Percentiles rank a stretch among this genome's conserved stretches.
Conservation (phyloP, 2,329 filamentous ascomycete genomes). For the Fusarium pseudograminearum region DNA sequence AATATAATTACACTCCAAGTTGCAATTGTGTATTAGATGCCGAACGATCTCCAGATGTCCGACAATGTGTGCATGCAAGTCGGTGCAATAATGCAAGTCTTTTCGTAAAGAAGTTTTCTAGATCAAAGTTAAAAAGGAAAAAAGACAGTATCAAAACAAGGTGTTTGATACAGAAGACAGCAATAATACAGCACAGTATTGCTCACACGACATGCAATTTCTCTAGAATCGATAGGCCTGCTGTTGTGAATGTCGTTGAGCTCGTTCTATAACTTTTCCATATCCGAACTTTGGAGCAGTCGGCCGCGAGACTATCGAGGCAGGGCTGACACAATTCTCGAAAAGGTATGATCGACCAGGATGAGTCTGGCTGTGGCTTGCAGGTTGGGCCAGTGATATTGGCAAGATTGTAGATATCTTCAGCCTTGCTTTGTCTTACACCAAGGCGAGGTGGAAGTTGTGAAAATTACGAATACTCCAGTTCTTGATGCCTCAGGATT, state of each 20-base stretch:
- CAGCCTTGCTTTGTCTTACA: slow-evolving; percentile 34
- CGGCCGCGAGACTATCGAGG: slow-evolving; percentile 8
- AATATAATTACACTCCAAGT: slow-evolving; percentile 24
- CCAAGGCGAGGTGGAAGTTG: slow-evolving; percentile 11
- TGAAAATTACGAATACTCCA: slow-evolving; percentile 13
- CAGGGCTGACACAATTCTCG: not conserved
- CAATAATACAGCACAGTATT: slow-evolving; percentile 22
- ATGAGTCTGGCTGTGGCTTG: slow-evolving; percentile 1
- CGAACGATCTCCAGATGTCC: slow-evolving; percentile 40
- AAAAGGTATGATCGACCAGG: slow-evolving; percentile 2
- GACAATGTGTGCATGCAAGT: slow-evolving; percentile 16
- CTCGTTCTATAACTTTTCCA: slow-evolving; percentile 16
- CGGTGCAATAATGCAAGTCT: slow-evolving; percentile 19
- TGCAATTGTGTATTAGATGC: slow-evolving; percentile 33
- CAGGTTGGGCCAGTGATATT: not conserved
- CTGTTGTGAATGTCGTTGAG: slow-evolving; percentile 2
- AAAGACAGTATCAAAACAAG: slow-evolving; percentile 7
- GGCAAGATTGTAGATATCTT: slow-evolving; percentile 24
- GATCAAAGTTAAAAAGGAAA: slow-evolving; percentile 8
- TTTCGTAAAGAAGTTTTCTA: slow-evolving; percentile 13
- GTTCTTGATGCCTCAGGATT: slow-evolving; percentile 46
- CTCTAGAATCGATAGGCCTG: not conserved
- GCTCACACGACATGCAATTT: slow-evolving; percentile 4
- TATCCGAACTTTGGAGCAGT: slow-evolving; percentile 7
- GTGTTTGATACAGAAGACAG: not conserved